Base-by-base conservation (phyloP, 1,139 yeast species). In the Geotrichum macrosporum region DNA sequence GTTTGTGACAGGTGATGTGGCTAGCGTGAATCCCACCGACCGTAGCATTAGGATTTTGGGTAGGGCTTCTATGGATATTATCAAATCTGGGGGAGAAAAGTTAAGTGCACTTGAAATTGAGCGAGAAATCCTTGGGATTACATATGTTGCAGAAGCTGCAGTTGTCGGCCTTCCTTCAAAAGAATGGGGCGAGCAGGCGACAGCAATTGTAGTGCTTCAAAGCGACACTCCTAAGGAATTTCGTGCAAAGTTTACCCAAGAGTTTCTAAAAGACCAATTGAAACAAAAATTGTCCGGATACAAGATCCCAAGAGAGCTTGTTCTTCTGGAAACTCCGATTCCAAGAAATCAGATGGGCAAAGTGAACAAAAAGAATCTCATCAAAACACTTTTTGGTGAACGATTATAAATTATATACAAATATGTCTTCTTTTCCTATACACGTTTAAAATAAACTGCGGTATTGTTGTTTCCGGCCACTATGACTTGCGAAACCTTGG, bases 381-480 rank as follows among this genome's bases (percentile, higher is more conserved):
- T 61, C 19, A 57, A 57, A 48, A 42, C 54, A 9, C 55, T 58
- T 29, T 50, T 50, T 18, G 27, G 38, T 6, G 29, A 39, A 13
- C 13, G 42, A 18, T 26, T 38, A 8, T 22, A 19, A 10, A 18
- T 10, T 32, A 15, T 10, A 5, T 32, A 9, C 35, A 32, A 5
- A 32, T 32, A 32, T 15, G 5, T 6, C n/a, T 30, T 30, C n/a
- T 24, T 21, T 21, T 5, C 8, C 35, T 31, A 45, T 20, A 26
- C 39, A 10, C 42, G 50, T 37, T 46, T 50, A 44, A 52, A 84
- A 63, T 70, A 84, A 35, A 85, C 73, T 26, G 84, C 89, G 21
- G 85, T 75, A 35, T 77, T 69, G 43, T 73, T 72, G 16, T 70
- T 76, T 9, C 92, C 88, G 4, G 89, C 84, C 37, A 72, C 75